These are phyloP conservation scores for Amanita pseudoporphyria DNA, from an alignment of 768 basidiomycete species.

Conservation along the genomic window DNA sequence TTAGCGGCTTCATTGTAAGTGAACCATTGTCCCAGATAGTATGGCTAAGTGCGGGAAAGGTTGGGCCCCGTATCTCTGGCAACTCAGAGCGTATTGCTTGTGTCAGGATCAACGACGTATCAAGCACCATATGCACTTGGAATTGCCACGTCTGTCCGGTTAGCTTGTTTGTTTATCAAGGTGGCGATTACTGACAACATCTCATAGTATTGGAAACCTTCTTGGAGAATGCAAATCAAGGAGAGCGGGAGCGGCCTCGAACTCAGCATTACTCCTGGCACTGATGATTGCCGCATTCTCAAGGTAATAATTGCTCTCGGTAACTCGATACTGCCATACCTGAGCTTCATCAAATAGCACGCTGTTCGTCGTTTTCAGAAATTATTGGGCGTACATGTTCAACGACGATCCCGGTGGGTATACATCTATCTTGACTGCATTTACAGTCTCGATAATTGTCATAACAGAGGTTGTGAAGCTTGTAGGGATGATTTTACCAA, in stretches of 20 bases:
- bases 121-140: conserved; percentile 80
- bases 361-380: conserved; percentile 50
- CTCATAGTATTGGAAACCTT: conserved; percentile 71
- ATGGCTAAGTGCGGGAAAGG: conserved; percentile 23
- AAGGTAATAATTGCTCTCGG: conserved; percentile 35
- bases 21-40: neutral
- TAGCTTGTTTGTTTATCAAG: conserved; percentile 10
- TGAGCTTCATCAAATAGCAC: conserved; percentile 23
- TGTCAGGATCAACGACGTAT: conserved; percentile 66
- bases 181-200: neutral
- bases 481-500: conserved; percentile 63
- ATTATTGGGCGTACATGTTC: conserved; percentile 67
- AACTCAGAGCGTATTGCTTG: conserved; percentile 78
- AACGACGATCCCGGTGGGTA: conserved; percentile 52
- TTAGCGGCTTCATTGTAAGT: conserved; percentile 40
- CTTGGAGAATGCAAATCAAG: conserved; percentile 71
- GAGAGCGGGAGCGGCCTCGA: conserved; percentile 63
- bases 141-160: conserved; percentile 83
- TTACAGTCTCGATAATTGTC: neutral
- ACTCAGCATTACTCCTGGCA: conserved; percentile 56
- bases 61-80: conserved; percentile 78
- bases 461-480: conserved; percentile 41
- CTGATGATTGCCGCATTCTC: conserved; percentile 54
- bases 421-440: neutral
- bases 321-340: neutral